These are phyloP conservation scores for Catharanthus roseus DNA, from an alignment of 257 asterid species.

Conservation along the genomic window DNA sequence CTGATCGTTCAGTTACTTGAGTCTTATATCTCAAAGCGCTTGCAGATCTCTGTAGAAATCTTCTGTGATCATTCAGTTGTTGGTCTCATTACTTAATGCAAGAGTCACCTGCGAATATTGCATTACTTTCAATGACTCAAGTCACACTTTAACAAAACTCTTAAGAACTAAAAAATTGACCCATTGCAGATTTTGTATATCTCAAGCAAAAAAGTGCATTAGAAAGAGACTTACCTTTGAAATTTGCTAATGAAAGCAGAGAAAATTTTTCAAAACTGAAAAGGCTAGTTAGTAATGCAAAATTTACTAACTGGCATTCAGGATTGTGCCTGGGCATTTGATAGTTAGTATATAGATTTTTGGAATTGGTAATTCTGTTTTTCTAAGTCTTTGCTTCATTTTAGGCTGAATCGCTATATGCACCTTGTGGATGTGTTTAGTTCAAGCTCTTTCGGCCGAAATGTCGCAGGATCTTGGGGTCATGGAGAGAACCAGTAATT, in stretches of 20 bases:
- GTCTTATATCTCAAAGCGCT: background rate
- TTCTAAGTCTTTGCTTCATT: background rate
- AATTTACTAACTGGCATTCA: background rate
- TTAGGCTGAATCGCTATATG: background rate
- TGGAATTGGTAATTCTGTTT: background rate
- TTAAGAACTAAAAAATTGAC: background rate
- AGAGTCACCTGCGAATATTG: background rate
- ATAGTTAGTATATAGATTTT: background rate
- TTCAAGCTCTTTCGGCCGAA: background rate
- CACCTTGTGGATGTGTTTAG: background rate
- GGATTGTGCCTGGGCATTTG: background rate
- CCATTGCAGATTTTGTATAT: background rate
- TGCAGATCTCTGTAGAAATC: background rate
- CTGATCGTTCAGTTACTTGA: background rate
- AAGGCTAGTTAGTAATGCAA: background rate
- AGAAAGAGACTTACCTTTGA: background rate
- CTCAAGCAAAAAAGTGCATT: background rate
- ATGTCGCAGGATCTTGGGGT: background rate
- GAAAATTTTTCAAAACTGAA: background rate
- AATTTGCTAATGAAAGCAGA: background rate
- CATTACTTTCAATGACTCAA: background rate
- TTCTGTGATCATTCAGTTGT: background rate
- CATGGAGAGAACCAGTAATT: background rate
- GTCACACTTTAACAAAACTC: background rate
- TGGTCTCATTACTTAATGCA: background rate